Evolutionary conservation across 345 rosid genomes (phyloP), one percentile per base, ranked within the genome.

Genomic region (Schrenkiella parvula): DNA sequence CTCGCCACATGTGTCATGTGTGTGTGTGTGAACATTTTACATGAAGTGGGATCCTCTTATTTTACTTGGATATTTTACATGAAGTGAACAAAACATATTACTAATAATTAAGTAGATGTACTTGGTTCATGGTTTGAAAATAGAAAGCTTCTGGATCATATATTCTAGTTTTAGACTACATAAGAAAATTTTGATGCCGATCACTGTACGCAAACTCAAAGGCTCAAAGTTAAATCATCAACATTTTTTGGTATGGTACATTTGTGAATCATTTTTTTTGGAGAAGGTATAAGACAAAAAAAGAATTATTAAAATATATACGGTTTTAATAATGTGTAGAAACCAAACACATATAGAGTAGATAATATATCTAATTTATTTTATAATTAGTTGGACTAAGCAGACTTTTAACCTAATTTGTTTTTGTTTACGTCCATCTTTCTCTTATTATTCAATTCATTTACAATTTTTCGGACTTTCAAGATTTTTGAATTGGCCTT

Each of bases 21-120:
- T n/a, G n/a, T 37, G 41, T 42, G 63, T 28, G 64, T 68, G 64
- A 54, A 68, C 63, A 68, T 28, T 23, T 51, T n/a, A 66, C 60
- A 25, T 48, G 22, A 8, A 19, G 1, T 31, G 43, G 56, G 21
- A 65, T 64, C 56, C 47, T 46, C 19, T 46, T 64, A 46, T 31
- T 19, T 32, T 47, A 42, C 15, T n/a, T n/a, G n/a, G n/a, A n/a
- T n/a, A n/a, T n/a, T n/a, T n/a, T n/a, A n/a, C n/a, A n/a, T n/a
- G n/a, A n/a, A n/a, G n/a, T n/a, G n/a, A n/a, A n/a, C n/a, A n/a
- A n/a, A n/a, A n/a, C n/a, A n/a, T n/a, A n/a, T n/a, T n/a, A n/a
- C n/a, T n/a, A n/a, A n/a, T n/a, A n/a, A n/a, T n/a, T n/a, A n/a
- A n/a, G n/a, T n/a, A n/a, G n/a, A n/a, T n/a, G n/a, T n/a, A n/a